These are phyloP conservation scores for Dothiorella sarmentorum DNA, from an alignment of 2,329 filamentous ascomycete species.

Conservation along the genomic window DNA sequence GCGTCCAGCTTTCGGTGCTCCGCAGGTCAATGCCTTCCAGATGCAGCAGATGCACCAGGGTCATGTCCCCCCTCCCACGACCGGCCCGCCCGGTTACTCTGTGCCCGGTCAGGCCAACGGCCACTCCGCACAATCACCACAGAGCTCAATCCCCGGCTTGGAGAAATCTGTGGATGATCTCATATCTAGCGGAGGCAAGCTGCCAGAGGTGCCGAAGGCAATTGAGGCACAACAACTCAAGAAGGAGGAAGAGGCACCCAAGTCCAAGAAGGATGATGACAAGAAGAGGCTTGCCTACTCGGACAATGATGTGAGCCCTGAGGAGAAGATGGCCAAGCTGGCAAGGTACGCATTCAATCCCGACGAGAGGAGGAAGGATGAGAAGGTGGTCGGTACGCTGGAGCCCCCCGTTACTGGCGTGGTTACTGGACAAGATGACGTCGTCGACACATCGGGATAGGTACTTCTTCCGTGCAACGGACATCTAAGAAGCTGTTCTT, in stretches of 20 bases:
- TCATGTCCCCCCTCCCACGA: slow-evolving; percentile 21
- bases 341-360: slow-evolving; percentile 65
- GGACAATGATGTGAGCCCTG: slow-evolving; percentile 74
- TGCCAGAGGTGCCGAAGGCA: slow-evolving; percentile 35
- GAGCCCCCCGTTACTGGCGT: slow-evolving; percentile 16
- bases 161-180: slow-evolving; percentile 51
- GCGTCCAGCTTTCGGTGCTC: slow-evolving; percentile 56
- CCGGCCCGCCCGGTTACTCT: slow-evolving; percentile 14
- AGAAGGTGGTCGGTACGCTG: slow-evolving; percentile 15
- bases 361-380: slow-evolving; percentile 7
- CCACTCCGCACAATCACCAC: slow-evolving; percentile 22
- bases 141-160: slow-evolving; percentile 22
- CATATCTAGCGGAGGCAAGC: slow-evolving; percentile 47
- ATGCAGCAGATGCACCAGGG: slow-evolving; percentile 24
- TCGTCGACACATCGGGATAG: slow-evolving; percentile 17
- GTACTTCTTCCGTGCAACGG: background rate
- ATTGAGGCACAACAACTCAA: slow-evolving; percentile 50
- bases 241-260: slow-evolving; percentile 53
- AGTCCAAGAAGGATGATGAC: slow-evolving; percentile 62
- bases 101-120: slow-evolving; percentile 34
- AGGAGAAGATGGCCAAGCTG: slow-evolving; percentile 82
- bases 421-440: slow-evolving; percentile 17
- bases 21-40: slow-evolving; percentile 46
- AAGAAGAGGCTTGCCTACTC: slow-evolving; percentile 69
- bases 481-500: background rate